These are phyloP conservation scores for Cystobasidium sp. DNA, from an alignment of 1,284 basidiomycete species.

Conservation along the genomic window DNA sequence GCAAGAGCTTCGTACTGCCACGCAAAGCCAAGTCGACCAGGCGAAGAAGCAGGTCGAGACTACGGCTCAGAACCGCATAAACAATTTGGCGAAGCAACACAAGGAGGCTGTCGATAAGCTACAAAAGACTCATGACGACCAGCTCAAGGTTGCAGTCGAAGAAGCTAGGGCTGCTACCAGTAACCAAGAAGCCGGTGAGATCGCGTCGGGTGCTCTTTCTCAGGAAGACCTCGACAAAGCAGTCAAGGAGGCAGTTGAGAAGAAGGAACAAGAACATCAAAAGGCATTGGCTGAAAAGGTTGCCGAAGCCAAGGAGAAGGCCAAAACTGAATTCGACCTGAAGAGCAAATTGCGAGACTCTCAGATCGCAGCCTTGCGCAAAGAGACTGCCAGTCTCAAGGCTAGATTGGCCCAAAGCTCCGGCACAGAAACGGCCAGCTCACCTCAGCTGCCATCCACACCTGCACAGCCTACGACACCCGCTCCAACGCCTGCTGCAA, in stretches of 20 bases:
- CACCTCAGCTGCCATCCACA: slow-evolving; percentile 2
- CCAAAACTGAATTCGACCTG: slow-evolving; percentile 33
- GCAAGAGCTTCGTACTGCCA: not conserved
- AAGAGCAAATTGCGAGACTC: slow-evolving; percentile 32
- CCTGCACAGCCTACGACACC: slow-evolving; percentile 7
- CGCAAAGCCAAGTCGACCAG: not conserved
- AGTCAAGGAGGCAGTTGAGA: slow-evolving; percentile 32
- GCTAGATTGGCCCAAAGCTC: slow-evolving; percentile 25
- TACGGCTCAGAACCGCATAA: slow-evolving; percentile 7
- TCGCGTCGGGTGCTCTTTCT: not conserved
- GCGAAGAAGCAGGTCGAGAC: slow-evolving; percentile 14
- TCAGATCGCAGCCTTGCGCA: slow-evolving; percentile 37
- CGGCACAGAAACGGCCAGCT: not conserved
- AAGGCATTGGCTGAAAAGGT: slow-evolving; percentile 17
- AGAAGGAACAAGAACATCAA: slow-evolving; percentile 31
- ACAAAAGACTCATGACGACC: slow-evolving; percentile 21
- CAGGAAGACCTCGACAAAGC: slow-evolving; percentile 36
- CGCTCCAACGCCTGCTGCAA: not conserved
- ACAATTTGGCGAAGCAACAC: slow-evolving; percentile 25
- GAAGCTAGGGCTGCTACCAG: slow-evolving; percentile 26
- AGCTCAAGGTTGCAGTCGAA: slow-evolving; percentile 25
- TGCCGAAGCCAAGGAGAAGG: slow-evolving; percentile 16
- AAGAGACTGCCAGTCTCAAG: slow-evolving; percentile 33
- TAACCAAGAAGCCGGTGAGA: slow-evolving; percentile 30
- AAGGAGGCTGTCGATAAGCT: slow-evolving; percentile 30